Evolutionary conservation across 1,139 yeast species (phyloP).

Genomic region (Williopsis jadinii): DNA sequence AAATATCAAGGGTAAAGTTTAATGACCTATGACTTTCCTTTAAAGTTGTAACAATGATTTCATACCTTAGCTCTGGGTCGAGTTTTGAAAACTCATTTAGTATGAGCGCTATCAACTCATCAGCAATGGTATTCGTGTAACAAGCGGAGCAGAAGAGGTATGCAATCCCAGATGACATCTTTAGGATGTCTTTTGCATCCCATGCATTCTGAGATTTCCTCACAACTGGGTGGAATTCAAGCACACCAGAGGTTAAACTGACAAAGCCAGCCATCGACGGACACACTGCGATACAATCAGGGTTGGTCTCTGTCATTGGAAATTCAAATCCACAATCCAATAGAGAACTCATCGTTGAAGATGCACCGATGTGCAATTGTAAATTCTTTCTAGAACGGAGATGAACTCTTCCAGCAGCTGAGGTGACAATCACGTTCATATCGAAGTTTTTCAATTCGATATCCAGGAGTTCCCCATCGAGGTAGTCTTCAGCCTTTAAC

Average conservation of each 20-base stretch:
- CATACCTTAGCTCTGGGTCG: conserved; percentile 20
- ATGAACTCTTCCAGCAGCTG: conserved; percentile 38
- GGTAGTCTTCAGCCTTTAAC: conserved; percentile 9
- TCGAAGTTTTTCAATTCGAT: conserved; percentile 23
- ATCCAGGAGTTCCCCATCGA: conserved; percentile 13
- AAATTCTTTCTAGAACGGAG: conserved; percentile 34
- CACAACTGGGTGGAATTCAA: conserved; percentile 16
- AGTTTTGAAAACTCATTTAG: conserved; percentile 37
- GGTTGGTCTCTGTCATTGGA: conserved; percentile 28
- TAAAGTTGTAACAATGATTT: conserved; percentile 39
- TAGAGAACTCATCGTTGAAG: conserved; percentile 34
- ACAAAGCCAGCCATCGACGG: conserved; percentile 51
- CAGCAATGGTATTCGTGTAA: conserved; percentile 54
- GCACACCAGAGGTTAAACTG: conserved; percentile 24
- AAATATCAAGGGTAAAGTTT: conserved; percentile 60
- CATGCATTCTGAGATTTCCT: conserved; percentile 1
- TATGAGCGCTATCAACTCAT: conserved; percentile 56
- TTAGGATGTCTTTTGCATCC: conserved; percentile 9
- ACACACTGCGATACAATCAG: conserved; percentile 42
- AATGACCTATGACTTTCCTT: conserved; percentile 65
- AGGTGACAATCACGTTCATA: conserved; percentile 25
- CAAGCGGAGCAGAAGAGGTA: conserved; percentile 62
- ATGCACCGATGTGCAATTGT: conserved; percentile 8
- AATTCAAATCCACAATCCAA: conserved; percentile 55
- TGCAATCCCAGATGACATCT: conserved; percentile 55